Base-by-base conservation (phyloP, 140 eudicot species). In the Ambrosia hybrid region DNA sequence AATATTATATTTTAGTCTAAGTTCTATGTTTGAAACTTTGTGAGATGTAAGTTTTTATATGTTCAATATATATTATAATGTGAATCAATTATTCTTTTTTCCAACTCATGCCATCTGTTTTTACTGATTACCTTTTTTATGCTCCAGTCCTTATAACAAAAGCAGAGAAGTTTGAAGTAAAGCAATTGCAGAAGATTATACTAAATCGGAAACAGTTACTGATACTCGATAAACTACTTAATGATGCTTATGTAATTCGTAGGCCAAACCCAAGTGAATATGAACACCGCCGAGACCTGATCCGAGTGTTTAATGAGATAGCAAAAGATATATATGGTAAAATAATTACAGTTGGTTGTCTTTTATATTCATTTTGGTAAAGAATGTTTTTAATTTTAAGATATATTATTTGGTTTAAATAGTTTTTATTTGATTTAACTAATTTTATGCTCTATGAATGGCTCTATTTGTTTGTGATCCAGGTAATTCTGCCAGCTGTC, bases 271-370 rank as follows among this genome's bases (percentile, higher is more conserved):
- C 81, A 51, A 72, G 74, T 58, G 99, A 94, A 58, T 90, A 94
- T 81, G 83, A 83, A 41, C 81, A 61, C 56, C 90, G 99, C 53
- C 74, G 67, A 76, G 84, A 84, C 59, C 68, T 94, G 51, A 76
- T 94, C 72, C 87, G 85, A 52, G 86, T 90, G 41, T 86, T 90
- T 39, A 94, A 94, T 86, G 94, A 79, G n/a, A 94, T 94, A 17
- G 92, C 99, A 58, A 84, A 73, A 71, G 97, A 94, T 64, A 30
- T 94, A 68, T 94, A 85, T 77, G 97, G 99, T 90, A 90, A 76
- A 71, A 4, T 33, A 48, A 48, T 14, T 30, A 13, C 37, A 1
- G 1, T 38, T 56, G 43, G 34, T 38, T 14, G 34, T 9, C 37
- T 41, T 39, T 65, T 14, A 4, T 59, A 15, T 48, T 10, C 48